phyloP scores from a whole-genome alignment of 1,284 basidiomycete genomes.

The Hemileia vastatrix region DNA sequence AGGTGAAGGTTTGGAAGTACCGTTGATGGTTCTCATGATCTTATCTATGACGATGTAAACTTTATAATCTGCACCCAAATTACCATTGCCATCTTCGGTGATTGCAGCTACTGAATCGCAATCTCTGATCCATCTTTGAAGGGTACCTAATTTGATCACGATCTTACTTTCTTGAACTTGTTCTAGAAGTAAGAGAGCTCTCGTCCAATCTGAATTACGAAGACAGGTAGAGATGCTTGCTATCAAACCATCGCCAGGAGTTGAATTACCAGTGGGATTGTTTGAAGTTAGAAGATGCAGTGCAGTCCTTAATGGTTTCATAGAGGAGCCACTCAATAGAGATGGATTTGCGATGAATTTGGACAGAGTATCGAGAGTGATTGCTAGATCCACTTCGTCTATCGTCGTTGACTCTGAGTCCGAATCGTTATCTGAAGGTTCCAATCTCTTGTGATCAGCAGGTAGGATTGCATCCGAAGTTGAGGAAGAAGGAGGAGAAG shows the following conservation, averaged over 20 bases:
- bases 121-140: slow-evolving; percentile 5
- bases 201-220: slow-evolving; percentile 1
- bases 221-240: neutral
- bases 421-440: neutral
- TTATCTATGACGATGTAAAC: slow-evolving; percentile 8
- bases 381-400: slow-evolving; percentile 6
- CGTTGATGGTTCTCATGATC: slow-evolving; percentile 2
- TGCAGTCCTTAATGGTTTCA: slow-evolving; percentile 4
- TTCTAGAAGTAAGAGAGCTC: slow-evolving; percentile 1
- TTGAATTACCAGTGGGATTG: neutral
- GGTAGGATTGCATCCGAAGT: neutral
- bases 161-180: neutral
- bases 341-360: slow-evolving; percentile 2
- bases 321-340: slow-evolving; percentile 3
- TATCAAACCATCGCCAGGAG: slow-evolving; percentile 3
- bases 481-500: neutral
- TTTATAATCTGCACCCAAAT: neutral
- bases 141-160: slow-evolving; percentile 3
- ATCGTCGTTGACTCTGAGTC: neutral
- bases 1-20: neutral
- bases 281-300: slow-evolving; percentile 1
- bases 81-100: neutral
- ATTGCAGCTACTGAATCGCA: slow-evolving; percentile 6
- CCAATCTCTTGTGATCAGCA: neutral
- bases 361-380: slow-evolving; percentile 6